Conservation (phyloP, 345 rosid species). For the Turnera subulata region DNA sequence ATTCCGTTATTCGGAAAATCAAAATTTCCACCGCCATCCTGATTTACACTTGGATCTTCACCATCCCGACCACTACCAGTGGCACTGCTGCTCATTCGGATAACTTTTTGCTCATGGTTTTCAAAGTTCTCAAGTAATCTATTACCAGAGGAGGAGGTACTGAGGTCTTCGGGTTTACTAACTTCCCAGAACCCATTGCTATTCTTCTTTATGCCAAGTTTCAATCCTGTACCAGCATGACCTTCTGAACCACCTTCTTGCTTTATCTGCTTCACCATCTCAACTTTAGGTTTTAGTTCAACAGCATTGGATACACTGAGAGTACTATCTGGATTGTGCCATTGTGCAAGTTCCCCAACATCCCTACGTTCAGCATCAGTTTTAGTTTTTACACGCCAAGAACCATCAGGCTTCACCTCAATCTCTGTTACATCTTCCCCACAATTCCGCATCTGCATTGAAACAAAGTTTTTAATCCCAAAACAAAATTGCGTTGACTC, state of each 20-base stretch:
- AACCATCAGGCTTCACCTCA: slow-evolving; percentile 92
- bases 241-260: slow-evolving; percentile 77
- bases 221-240: slow-evolving; percentile 51
- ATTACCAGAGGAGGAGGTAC: slow-evolving; percentile 57
- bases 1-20: slow-evolving; percentile 55
- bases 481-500: neutral
- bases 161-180: slow-evolving; percentile 68
- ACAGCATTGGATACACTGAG: slow-evolving; percentile 36
- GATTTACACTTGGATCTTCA: slow-evolving; percentile 92
- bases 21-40: slow-evolving; percentile 66
- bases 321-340: slow-evolving; percentile 83
- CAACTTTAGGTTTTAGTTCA: slow-evolving; percentile 45
- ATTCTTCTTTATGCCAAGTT: slow-evolving; percentile 87
- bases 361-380: slow-evolving; percentile 72
- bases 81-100: slow-evolving; percentile 91
- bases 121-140: slow-evolving; percentile 50
- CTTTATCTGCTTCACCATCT: slow-evolving; percentile 48
- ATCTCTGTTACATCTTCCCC: slow-evolving; percentile 83
- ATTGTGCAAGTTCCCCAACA: slow-evolving; percentile 68
- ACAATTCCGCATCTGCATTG: slow-evolving; percentile 68
- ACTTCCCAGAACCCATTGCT: slow-evolving; percentile 87
- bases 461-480: neutral
- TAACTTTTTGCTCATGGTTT: slow-evolving; percentile 44
- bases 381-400: slow-evolving; percentile 90
- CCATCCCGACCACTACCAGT: slow-evolving; percentile 91